These are phyloP conservation scores for Eutrema japonicum DNA, from an alignment of 345 rosid genomes.

Conservation along the genomic window DNA sequence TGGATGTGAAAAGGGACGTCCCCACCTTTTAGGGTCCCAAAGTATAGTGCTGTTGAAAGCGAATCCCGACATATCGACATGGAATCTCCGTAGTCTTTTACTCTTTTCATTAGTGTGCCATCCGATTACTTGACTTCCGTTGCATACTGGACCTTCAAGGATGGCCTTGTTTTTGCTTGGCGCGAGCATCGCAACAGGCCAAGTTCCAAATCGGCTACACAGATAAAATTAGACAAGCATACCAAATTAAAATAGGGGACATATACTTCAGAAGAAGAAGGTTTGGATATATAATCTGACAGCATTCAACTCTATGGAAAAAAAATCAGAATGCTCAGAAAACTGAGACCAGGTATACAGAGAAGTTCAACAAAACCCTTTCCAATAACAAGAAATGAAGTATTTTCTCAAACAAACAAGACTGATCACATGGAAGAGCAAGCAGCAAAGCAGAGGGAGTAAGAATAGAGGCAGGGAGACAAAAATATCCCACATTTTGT, in stretches of 20 bases:
- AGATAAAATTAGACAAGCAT: slow-evolving; percentile 14
- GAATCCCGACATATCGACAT: slow-evolving; percentile 96
- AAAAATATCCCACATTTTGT: not conserved
- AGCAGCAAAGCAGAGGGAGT: slow-evolving; percentile 6
- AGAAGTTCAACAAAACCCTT: slow-evolving; percentile 15
- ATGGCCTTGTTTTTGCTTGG: slow-evolving; percentile 87
- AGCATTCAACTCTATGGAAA: not conserved
- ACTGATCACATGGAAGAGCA: slow-evolving; percentile 6
- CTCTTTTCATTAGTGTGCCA: slow-evolving; percentile 99
- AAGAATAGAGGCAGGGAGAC: not conserved
- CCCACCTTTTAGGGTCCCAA: slow-evolving; percentile 92
- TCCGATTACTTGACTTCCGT: slow-evolving; percentile 76
- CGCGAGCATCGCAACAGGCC: slow-evolving; percentile 97
- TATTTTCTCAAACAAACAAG: slow-evolving; percentile 6
- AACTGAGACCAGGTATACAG: not conserved
- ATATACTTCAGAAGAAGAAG: not conserved
- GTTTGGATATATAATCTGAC: not conserved
- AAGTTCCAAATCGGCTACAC: slow-evolving; percentile 82
- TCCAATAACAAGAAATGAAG: slow-evolving; percentile 10
- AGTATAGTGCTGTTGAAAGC: slow-evolving; percentile 93
- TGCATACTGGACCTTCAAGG: slow-evolving; percentile 89
- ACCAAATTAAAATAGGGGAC: not conserved
- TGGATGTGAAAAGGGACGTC: slow-evolving; percentile 54
- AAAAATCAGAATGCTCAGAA: not conserved
- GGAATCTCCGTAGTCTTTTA: slow-evolving; percentile 79